A percentile compares a stretch with the other conserved stretches of the same genome.
phyloP scores from a whole-genome alignment of 768 basidiomycete genomes.

The Agaricus sinodeliciosus region DNA sequence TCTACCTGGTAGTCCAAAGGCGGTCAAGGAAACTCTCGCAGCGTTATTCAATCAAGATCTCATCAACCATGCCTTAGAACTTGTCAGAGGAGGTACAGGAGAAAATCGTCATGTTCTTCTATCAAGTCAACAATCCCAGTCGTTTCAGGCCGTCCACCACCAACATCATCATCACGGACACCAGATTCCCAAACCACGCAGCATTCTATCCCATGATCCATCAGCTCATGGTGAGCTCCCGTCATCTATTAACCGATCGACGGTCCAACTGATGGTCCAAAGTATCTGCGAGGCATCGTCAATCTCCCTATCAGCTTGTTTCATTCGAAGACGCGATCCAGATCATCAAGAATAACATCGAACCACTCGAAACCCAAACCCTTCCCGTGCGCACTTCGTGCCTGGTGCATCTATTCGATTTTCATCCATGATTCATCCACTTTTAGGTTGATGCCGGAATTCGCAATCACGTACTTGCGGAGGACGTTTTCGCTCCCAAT shows the following conservation, averaged over 20 bases:
- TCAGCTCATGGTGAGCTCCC: conserved; percentile 30
- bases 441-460: conserved; percentile 54
- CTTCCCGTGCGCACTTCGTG: conserved; percentile 31
- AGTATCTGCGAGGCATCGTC: conserved; percentile 68
- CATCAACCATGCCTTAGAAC: conserved; percentile 64
- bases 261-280: conserved; percentile 8
- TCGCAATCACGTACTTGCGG: conserved; percentile 67
- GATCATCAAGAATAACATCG: conserved; percentile 43
- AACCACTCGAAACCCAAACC: conserved; percentile 30
- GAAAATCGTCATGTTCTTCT: conserved; percentile 48
- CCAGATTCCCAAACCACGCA: conserved; percentile 46
- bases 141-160: conserved; percentile 14
- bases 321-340: conserved; percentile 59
- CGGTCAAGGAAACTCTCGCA: conserved; percentile 72
- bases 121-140: conserved; percentile 13
- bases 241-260: neutral
- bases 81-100: conserved; percentile 65
- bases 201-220: conserved; percentile 61
- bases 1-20: conserved; percentile 81
- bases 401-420: neutral
- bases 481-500: conserved; percentile 61
- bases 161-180: conserved; percentile 23
- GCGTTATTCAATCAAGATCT: conserved; percentile 53
- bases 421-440: neutral
- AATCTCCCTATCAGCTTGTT: conserved; percentile 73